phyloP scores from a whole-genome alignment of 148 eudicot genomes.

The Mesembryanthemum crystallinum region DNA sequence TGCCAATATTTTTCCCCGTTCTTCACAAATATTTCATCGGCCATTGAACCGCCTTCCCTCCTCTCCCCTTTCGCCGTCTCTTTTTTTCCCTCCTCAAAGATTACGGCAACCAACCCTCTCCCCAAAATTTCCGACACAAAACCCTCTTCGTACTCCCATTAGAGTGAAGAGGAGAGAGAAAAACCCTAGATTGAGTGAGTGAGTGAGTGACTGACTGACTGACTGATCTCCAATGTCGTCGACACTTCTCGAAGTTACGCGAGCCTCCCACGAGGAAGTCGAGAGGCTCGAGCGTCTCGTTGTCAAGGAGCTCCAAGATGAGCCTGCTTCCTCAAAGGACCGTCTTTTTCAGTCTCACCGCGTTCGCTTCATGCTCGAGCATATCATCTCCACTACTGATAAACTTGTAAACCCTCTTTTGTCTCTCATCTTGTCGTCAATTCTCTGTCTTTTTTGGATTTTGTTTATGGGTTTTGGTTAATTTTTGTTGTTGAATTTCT shows the following conservation, averaged over 20 bases:
- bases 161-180: too few relatives aligned
- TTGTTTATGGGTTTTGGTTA: too few relatives aligned
- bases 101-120: too few relatives aligned
- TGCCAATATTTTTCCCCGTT: too few relatives aligned
- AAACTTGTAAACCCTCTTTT: slow-evolving; percentile 55
- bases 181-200: slow-evolving; percentile 30
- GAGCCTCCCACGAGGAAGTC: slow-evolving; percentile 83
- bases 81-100: slow-evolving; percentile 5
- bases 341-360: slow-evolving; percentile 87
- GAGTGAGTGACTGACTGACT: too few relatives aligned
- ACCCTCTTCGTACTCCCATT: too few relatives aligned
- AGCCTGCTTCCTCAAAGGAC: slow-evolving; percentile 61
- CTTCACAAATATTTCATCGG: too few relatives aligned
- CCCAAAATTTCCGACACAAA: neutral
- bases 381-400: slow-evolving; percentile 55
- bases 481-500: neutral
- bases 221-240: too few relatives aligned
- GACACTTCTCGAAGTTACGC: slow-evolving; percentile 83
- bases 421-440: neutral
- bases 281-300: slow-evolving; percentile 80
- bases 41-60: too few relatives aligned
- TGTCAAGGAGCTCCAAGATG: slow-evolving; percentile 77
- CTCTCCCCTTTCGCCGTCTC: neutral
- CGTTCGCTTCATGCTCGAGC: slow-evolving; percentile 80
- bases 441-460: too few relatives aligned